These are phyloP conservation scores for Trichosphaerium sp. DNA, from an alignment of 78 protist genomes.

Conservation along the genomic window DNA sequence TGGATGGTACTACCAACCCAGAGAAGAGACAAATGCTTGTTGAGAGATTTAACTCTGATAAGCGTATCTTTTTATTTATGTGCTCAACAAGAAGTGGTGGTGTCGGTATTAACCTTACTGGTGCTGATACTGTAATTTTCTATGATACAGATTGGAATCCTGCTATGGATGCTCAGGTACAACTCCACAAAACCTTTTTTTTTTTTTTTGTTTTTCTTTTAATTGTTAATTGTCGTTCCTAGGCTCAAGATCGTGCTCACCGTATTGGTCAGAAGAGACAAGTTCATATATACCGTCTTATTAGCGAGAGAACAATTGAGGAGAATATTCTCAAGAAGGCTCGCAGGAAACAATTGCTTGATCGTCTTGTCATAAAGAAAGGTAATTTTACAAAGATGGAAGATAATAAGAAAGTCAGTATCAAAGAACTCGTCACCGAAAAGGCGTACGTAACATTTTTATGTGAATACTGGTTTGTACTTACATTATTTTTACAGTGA, in stretches of 20 bases:
- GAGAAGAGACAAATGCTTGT: slow-evolving; percentile 73
- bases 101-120: slow-evolving; percentile 89
- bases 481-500: too few species aligned
- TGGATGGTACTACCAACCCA: slow-evolving; percentile 87
- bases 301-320: slow-evolving; percentile 71
- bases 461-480: too few species aligned
- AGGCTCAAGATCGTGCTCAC: slow-evolving; percentile 95
- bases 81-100: slow-evolving; percentile 92
- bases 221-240: neutral
- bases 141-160: slow-evolving; percentile 96
- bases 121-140: slow-evolving; percentile 96
- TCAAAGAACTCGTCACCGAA: too few species aligned
- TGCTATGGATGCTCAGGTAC: slow-evolving; percentile 71
- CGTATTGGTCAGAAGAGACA: slow-evolving; percentile 92
- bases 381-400: slow-evolving; percentile 65
- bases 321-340: slow-evolving; percentile 82
- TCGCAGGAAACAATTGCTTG: slow-evolving; percentile 64
- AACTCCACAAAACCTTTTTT: neutral
- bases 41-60: slow-evolving; percentile 74
- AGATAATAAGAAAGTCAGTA: too few species aligned
- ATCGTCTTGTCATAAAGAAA: slow-evolving; percentile 46
- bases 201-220: neutral
- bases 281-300: slow-evolving; percentile 89
- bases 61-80: slow-evolving; percentile 68
- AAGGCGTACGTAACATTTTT: too few species aligned